Conservation (phyloP, 805 yeast genomes). For the Candida bentonensis region DNA sequence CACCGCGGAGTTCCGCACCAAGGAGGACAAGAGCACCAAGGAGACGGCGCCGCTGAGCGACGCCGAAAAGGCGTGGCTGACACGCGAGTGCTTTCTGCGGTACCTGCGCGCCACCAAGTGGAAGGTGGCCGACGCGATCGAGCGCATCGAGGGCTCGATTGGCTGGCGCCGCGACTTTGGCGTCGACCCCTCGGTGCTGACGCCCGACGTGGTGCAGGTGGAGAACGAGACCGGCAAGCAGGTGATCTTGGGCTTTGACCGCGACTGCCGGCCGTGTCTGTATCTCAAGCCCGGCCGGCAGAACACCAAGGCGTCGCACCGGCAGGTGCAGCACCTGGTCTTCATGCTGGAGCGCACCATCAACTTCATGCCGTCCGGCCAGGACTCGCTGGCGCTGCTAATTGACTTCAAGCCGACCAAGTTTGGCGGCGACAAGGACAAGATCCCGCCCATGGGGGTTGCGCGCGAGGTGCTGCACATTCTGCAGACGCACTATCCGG, state of each 20-base stretch:
- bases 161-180: slow-evolving; percentile 96
- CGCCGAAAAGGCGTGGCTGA: slow-evolving; percentile 80
- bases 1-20: slow-evolving; percentile 30
- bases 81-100: slow-evolving; percentile 80
- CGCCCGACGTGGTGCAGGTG: slow-evolving; percentile 24
- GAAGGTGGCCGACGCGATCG: slow-evolving; percentile 56
- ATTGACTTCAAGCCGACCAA: slow-evolving; percentile 79
- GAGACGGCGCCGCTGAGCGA: slow-evolving; percentile 26
- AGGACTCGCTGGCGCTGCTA: slow-evolving; percentile 79
- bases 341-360: slow-evolving; percentile 85
- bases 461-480: slow-evolving; percentile 90
- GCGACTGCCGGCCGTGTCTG: slow-evolving; percentile 79
- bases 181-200: slow-evolving; percentile 27
- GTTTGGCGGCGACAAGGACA: slow-evolving; percentile 37
- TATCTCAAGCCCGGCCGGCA: slow-evolving; percentile 91
- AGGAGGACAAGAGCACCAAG: slow-evolving; percentile 24
- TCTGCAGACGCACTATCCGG: slow-evolving; percentile 95
- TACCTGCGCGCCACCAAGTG: slow-evolving; percentile 91
- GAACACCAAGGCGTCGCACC: slow-evolving; percentile 76
- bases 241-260: slow-evolving; percentile 81
- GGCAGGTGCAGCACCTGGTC: slow-evolving; percentile 94
- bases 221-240: slow-evolving; percentile 92
- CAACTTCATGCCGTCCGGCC: slow-evolving; percentile 93
- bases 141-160: slow-evolving; percentile 60
- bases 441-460: slow-evolving; percentile 75